These are phyloP conservation scores for Mycena alexandri DNA, from an alignment of 768 basidiomycete genomes.

Conservation along the genomic window DNA sequence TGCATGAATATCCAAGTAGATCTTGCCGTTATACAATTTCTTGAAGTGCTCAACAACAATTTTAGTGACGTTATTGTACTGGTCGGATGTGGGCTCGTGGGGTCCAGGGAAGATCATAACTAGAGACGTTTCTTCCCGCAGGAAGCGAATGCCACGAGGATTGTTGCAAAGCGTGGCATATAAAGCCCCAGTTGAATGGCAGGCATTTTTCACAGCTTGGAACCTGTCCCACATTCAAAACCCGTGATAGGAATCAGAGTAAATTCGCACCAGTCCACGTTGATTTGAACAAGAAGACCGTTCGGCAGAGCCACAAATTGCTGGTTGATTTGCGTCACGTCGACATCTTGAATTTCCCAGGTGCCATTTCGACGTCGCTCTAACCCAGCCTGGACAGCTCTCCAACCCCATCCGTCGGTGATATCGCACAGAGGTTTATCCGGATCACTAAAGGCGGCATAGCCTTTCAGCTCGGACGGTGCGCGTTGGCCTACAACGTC, in stretches of 20 bases:
- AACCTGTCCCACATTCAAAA: slow-evolving; percentile 33
- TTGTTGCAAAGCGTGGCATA: slow-evolving; percentile 42
- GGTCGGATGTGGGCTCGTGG: slow-evolving; percentile 35
- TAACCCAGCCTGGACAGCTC: slow-evolving; percentile 22
- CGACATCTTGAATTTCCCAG: background rate
- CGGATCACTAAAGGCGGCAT: slow-evolving; percentile 22
- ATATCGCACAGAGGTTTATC: no score
- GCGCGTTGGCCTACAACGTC: slow-evolving; percentile 35
- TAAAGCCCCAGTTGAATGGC: slow-evolving; percentile 43
- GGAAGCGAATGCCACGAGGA: slow-evolving; percentile 35
- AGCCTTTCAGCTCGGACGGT: slow-evolving; percentile 27
- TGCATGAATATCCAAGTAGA: background rate
- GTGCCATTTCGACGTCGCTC: background rate
- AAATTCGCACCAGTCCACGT: background rate
- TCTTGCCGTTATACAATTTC: background rate
- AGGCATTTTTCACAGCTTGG: slow-evolving; percentile 30
- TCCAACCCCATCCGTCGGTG: slow-evolving; percentile 44
- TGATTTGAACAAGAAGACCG: background rate
- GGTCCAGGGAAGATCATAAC: slow-evolving; percentile 42
- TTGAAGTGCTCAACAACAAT: background rate
- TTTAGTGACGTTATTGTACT: slow-evolving; percentile 33
- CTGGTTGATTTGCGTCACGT: background rate
- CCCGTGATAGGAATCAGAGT: background rate
- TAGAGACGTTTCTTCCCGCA: slow-evolving; percentile 41
- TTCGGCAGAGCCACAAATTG: background rate